Percentiles rank a stretch among this genome's conserved stretches.
Evolutionary conservation across 495 filamentous ascomycete species (phyloP).

Genomic region (Lasiosphaeris hirsuta): DNA sequence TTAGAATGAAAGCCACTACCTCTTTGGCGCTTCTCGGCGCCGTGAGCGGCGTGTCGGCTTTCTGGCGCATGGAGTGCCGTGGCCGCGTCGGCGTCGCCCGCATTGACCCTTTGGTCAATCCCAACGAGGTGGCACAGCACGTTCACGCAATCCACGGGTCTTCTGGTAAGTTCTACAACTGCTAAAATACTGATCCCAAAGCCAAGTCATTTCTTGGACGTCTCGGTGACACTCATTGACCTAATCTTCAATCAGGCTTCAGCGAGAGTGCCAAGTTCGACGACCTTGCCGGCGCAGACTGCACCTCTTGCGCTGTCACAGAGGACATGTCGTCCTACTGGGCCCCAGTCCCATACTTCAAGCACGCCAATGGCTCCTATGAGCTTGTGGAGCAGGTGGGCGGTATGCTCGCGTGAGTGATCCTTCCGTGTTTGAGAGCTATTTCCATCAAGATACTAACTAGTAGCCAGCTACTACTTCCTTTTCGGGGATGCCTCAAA

Average conservation of each 20-base stretch:
- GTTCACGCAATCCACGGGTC: conserved; percentile 75
- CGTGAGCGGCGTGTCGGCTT: conserved; percentile 52
- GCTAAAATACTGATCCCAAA: no score
- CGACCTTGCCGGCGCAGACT: conserved; percentile 51
- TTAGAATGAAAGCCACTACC: conserved; percentile 30
- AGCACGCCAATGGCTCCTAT: conserved; percentile 42
- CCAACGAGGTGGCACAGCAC: conserved; percentile 58
- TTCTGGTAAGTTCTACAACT: conserved; percentile 37
- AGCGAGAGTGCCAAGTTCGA: conserved; percentile 41
- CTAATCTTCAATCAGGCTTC: conserved; percentile 44
- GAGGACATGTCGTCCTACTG: conserved; percentile 70
- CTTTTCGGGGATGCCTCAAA: conserved; percentile 50
- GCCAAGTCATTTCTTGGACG: not conserved
- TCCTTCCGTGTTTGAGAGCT: not conserved
- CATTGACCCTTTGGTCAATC: conserved; percentile 68
- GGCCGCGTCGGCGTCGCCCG: conserved; percentile 62
- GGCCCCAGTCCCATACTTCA: conserved; percentile 63
- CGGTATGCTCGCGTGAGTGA: conserved; percentile 58
- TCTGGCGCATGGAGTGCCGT: conserved; percentile 86
- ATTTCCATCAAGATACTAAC: not conserved
- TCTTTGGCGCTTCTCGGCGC: conserved; percentile 26
- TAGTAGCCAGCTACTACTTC: conserved; percentile 63
- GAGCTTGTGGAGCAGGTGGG: conserved; percentile 53
- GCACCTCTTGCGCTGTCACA: conserved; percentile 61
- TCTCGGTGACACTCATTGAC: not conserved